Conservation (phyloP, 139 green algal species). For the Auxenochlorella protothecoides region DNA sequence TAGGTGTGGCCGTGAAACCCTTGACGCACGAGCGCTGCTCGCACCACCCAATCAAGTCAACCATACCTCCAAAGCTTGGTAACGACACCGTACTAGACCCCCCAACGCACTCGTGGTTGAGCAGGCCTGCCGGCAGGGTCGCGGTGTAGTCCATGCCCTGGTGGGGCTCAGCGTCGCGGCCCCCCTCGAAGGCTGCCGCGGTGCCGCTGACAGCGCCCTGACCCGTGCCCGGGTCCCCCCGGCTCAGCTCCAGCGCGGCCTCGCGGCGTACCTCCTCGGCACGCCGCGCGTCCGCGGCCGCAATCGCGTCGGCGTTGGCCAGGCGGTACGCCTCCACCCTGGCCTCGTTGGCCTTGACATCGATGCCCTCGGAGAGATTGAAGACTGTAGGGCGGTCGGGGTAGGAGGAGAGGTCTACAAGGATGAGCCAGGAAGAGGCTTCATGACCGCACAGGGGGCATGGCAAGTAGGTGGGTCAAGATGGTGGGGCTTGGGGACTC, state of each 20-base stretch:
- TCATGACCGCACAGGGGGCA: not conserved
- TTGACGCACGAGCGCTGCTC: not conserved
- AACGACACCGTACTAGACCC: too few relatives aligned
- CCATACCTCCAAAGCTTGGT: too few relatives aligned
- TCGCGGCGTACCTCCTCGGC: constrained; percentile 6
- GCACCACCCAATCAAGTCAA: not conserved
- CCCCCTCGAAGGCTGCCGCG: constrained; percentile 19
- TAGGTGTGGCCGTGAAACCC: too few relatives aligned
- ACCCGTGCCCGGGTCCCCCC: not conserved
- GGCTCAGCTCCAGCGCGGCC: constrained; percentile 10
- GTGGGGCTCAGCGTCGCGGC: constrained; percentile 18
- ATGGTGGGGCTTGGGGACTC: not conserved
- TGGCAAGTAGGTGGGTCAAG: not conserved
- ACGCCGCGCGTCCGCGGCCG: constrained; percentile 20
- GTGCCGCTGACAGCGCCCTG: constrained; percentile 20
- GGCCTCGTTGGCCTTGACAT: constrained; percentile 19
- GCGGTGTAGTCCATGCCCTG: constrained; percentile 28
- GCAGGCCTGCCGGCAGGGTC: not conserved
- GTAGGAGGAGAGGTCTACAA: not conserved
- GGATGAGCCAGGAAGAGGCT: not conserved
- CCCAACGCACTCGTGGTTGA: too few relatives aligned
- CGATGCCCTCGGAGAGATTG: constrained; percentile 28
- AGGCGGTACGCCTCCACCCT: constrained; percentile 23
- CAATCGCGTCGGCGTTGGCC: constrained; percentile 26
- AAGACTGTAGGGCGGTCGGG: constrained; percentile 15